phyloP scores from a whole-genome alignment of 2,329 filamentous ascomycete species.

The Aspergillus flavus region DNA sequence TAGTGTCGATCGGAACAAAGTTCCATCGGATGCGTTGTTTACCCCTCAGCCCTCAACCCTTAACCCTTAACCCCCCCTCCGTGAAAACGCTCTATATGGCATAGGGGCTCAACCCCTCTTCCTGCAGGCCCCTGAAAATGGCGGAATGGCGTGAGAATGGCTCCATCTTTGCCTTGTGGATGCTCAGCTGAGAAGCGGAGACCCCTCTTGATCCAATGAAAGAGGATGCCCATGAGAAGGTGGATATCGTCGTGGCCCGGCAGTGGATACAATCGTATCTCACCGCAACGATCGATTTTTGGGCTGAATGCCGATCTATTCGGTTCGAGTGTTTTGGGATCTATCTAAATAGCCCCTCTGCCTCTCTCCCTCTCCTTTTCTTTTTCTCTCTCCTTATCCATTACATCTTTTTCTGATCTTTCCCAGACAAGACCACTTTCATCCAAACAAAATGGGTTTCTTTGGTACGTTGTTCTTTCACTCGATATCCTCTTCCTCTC shows the following conservation, averaged over 20 bases:
- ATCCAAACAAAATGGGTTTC: not conserved
- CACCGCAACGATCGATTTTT: not conserved
- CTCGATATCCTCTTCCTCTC: not conserved
- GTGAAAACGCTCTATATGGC: not conserved
- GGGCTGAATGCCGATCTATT: not conserved
- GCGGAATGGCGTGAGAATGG: not conserved
- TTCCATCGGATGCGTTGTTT: not conserved
- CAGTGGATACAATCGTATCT: not conserved
- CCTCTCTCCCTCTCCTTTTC: not conserved
- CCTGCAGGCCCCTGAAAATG: not conserved
- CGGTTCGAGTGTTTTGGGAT: not conserved
- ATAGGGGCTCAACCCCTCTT: not conserved
- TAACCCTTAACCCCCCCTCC: not conserved
- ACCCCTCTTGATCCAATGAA: not conserved
- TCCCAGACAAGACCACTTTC: not conserved
- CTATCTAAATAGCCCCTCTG: not conserved
- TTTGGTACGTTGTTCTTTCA: not conserved
- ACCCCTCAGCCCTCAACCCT: not conserved
- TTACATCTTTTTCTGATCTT: not conserved
- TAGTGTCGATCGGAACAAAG: too few species aligned
- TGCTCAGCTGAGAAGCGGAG: not conserved
- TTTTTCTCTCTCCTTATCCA: not conserved
- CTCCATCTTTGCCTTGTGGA: not conserved
- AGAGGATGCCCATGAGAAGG: not conserved
- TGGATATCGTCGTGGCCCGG: not conserved